These are phyloP conservation scores for Calvatia gigantea DNA, from an alignment of 768 basidiomycete species.

Conservation along the genomic window DNA sequence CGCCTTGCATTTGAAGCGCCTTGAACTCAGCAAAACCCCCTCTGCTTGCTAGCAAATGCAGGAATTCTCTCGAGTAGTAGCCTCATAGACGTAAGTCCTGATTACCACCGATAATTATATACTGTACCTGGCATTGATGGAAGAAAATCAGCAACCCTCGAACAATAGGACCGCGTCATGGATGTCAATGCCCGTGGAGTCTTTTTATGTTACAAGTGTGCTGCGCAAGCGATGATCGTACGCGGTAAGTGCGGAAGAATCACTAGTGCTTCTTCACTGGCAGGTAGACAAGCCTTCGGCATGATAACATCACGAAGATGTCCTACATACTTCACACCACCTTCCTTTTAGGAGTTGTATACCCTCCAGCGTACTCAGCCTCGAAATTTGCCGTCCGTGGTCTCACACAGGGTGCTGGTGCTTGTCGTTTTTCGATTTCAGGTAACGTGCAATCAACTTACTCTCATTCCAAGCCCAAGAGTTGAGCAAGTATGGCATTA, in stretches of 20 bases:
- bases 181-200: slow-evolving; percentile 32
- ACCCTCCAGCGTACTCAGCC: slow-evolving; percentile 23
- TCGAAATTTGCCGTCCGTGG: slow-evolving; percentile 39
- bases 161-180: slow-evolving; percentile 25
- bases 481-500: slow-evolving; percentile 33
- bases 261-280: slow-evolving; percentile 38
- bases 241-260: slow-evolving; percentile 42
- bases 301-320: no score
- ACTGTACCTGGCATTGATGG: neutral
- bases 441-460: no score
- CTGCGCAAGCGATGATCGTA: slow-evolving; percentile 38
- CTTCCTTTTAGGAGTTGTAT: neutral
- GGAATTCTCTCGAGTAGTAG: neutral
- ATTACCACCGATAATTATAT: neutral
- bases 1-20: neutral
- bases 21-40: neutral
- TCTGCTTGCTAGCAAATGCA: slow-evolving; percentile 7
- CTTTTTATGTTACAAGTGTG: slow-evolving; percentile 39
- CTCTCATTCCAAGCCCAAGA: no score
- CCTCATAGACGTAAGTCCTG: neutral
- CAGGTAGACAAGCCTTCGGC: slow-evolving; percentile 38
- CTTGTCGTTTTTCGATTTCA: no score
- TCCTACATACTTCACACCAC: no score
- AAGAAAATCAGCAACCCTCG: neutral
- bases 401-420: slow-evolving; percentile 37